Conservation (phyloP, 2,329 filamentous ascomycete species). For the Rhynchosporium secalis region DNA sequence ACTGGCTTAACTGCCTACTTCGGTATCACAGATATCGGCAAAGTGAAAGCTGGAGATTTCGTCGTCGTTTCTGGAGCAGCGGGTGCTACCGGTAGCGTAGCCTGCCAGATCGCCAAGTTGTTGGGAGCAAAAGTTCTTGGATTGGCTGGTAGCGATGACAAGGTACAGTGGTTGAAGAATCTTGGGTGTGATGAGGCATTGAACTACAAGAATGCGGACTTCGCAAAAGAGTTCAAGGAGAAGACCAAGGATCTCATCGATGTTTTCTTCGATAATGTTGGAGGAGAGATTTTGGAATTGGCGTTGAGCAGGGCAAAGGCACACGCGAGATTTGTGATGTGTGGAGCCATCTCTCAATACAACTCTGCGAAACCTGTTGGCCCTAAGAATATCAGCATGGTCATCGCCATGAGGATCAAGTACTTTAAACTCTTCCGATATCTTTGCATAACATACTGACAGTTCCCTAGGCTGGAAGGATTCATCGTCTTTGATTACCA, state of each 20-base stretch:
- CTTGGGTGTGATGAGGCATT: constrained; percentile 67
- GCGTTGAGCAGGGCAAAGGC: constrained; percentile 63
- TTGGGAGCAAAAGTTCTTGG: constrained; percentile 63
- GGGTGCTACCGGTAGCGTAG: constrained; percentile 74
- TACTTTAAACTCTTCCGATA: constrained; percentile 31
- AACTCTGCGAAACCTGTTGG: constrained; percentile 58
- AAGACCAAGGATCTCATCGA: constrained; percentile 63
- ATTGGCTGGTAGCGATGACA: constrained; percentile 65
- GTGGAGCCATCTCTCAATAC: constrained; percentile 69
- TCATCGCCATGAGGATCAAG: constrained; percentile 54
- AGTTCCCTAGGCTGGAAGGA: constrained; percentile 56
- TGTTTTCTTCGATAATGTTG: constrained; percentile 75
- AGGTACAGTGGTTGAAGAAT: constrained; percentile 65
- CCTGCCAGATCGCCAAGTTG: constrained; percentile 76
- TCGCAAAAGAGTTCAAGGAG: constrained; percentile 58
- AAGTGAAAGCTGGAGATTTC: constrained; percentile 68
- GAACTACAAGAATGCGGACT: constrained; percentile 68
- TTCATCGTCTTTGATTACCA: constrained; percentile 73
- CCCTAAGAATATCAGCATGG: constrained; percentile 55
- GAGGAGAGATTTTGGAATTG: constrained; percentile 68
- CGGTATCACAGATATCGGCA: constrained; percentile 67
- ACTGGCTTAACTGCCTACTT: constrained; percentile 77
- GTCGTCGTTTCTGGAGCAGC: constrained; percentile 78
- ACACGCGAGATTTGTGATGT: constrained; percentile 67
- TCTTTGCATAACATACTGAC: not conserved